These are phyloP conservation scores for Colletotrichum somersetense DNA, from an alignment of 2,329 filamentous ascomycete species.

Conservation along the genomic window DNA sequence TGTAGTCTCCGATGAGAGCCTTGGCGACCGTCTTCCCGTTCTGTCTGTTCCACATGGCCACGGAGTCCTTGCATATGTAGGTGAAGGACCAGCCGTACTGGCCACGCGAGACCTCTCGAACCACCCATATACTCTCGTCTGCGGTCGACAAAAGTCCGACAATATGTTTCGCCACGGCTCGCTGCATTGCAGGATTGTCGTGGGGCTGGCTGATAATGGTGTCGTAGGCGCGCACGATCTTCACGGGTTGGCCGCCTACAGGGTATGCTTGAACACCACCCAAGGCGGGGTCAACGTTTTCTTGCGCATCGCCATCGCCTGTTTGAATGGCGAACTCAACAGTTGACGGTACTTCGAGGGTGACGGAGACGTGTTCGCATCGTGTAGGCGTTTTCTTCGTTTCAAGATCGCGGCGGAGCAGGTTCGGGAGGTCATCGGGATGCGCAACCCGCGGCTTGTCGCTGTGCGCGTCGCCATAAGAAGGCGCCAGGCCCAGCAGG, in stretches of 20 bases:
- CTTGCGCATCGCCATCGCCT: constrained; percentile 52
- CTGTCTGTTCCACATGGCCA: constrained; percentile 63
- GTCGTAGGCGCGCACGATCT: constrained; percentile 60
- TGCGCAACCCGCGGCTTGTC: constrained; percentile 52
- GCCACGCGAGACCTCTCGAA: constrained; percentile 58
- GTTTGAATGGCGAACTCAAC: constrained; percentile 58
- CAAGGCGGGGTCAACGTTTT: constrained; percentile 54
- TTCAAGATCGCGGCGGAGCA: constrained; percentile 57
- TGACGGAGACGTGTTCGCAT: constrained; percentile 63
- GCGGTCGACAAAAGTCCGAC: constrained; percentile 56
- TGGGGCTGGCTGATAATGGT: constrained; percentile 62
- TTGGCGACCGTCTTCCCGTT: constrained; percentile 57
- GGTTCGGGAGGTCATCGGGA: constrained; percentile 60
- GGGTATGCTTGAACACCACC: constrained; percentile 46
- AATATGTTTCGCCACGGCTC: constrained; percentile 63
- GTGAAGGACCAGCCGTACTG: constrained; percentile 66
- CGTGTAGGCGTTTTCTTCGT: constrained; percentile 60
- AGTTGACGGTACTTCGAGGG: constrained; percentile 60
- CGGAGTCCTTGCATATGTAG: constrained; percentile 67
- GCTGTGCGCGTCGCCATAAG: constrained; percentile 46
- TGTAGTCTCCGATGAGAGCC: constrained; percentile 62
- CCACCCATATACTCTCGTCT: constrained; percentile 64
- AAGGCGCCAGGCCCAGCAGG: constrained; percentile 44
- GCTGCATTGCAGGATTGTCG: constrained; percentile 63
- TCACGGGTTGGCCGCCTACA: constrained; percentile 47